These are phyloP conservation scores for Rhodotorula paludigena DNA, from an alignment of 768 basidiomycete genomes.

Conservation along the genomic window DNA sequence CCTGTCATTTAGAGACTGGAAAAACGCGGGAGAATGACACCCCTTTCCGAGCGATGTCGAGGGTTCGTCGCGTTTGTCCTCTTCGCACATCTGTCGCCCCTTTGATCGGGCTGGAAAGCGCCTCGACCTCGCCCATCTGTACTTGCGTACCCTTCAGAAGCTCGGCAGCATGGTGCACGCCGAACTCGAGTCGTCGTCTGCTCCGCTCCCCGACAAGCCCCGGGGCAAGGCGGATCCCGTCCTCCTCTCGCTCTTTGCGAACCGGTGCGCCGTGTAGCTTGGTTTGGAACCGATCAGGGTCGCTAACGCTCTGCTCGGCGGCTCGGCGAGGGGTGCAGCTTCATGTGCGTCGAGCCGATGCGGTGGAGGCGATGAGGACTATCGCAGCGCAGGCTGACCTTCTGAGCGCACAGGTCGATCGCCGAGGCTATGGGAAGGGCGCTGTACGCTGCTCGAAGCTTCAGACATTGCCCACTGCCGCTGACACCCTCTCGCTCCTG, in stretches of 20 bases:
- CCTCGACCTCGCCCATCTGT: too few species aligned
- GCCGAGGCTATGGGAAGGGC: slow-evolving; percentile 17
- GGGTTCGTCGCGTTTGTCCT: too few species aligned
- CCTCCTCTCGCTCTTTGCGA: slow-evolving; percentile 82
- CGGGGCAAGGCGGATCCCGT: slow-evolving; percentile 62
- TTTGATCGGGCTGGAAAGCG: too few species aligned
- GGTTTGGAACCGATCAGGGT: too few species aligned
- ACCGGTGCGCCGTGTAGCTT: slow-evolving; percentile 45
- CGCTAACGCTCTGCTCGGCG: too few species aligned
- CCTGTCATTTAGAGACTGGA: too few species aligned
- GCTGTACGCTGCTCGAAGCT: not conserved
- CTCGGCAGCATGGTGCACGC: not conserved
- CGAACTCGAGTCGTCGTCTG: not conserved
- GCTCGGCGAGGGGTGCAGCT: not conserved
- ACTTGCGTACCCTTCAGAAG: too few species aligned
- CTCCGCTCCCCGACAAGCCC: not conserved
- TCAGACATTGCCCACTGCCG: not conserved
- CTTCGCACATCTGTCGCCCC: too few species aligned
- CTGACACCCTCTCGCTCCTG: not conserved
- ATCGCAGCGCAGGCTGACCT: too few species aligned
- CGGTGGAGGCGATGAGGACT: not conserved
- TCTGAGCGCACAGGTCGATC: slow-evolving; percentile 81
- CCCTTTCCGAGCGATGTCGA: too few species aligned
- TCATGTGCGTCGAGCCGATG: not conserved
- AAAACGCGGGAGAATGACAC: too few species aligned